phyloP scores from a whole-genome alignment of 2,329 filamentous ascomycete species.

The Alternaria hordeiaustralica region DNA sequence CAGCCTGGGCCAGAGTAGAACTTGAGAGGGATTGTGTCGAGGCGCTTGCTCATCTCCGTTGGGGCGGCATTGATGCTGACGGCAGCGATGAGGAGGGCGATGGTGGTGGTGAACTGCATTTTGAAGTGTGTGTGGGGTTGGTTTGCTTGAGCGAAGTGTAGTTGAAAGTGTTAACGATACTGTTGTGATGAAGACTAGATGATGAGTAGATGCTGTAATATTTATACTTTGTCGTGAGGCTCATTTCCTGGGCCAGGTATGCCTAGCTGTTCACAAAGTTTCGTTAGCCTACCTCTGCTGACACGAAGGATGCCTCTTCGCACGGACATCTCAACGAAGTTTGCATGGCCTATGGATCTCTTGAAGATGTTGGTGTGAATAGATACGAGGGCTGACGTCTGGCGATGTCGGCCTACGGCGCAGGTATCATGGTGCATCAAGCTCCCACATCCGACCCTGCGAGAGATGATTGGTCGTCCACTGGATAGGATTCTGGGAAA shows the following conservation, averaged over 20 bases:
- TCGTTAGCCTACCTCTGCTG: neutral
- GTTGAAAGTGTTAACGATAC: neutral
- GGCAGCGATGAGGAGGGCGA: slow-evolving; percentile 14
- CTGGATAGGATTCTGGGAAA: neutral
- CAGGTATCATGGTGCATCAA: neutral
- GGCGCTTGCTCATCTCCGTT: slow-evolving; percentile 3
- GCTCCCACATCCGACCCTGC: neutral
- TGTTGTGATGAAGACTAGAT: neutral
- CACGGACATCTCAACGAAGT: neutral
- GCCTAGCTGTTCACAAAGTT: neutral
- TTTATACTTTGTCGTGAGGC: neutral
- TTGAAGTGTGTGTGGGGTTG: neutral
- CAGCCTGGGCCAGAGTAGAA: slow-evolving; percentile 20
- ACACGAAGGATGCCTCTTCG: neutral
- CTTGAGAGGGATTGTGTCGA: slow-evolving; percentile 19
- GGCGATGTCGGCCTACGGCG: neutral
- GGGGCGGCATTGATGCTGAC: slow-evolving; percentile 21
- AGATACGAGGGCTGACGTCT: neutral
- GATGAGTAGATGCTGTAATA: neutral
- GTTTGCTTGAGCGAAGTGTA: neutral
- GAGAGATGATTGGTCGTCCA: neutral
- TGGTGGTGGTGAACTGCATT: slow-evolving; percentile 15
- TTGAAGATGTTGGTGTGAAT: neutral
- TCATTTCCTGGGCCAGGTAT: neutral
- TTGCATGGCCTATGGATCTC: neutral